Evolutionary conservation across 352 stramenopile genomes (phyloP), one percentile per base, ranked within the genome.

Genomic region (Globisporangium takayamanum): DNA sequence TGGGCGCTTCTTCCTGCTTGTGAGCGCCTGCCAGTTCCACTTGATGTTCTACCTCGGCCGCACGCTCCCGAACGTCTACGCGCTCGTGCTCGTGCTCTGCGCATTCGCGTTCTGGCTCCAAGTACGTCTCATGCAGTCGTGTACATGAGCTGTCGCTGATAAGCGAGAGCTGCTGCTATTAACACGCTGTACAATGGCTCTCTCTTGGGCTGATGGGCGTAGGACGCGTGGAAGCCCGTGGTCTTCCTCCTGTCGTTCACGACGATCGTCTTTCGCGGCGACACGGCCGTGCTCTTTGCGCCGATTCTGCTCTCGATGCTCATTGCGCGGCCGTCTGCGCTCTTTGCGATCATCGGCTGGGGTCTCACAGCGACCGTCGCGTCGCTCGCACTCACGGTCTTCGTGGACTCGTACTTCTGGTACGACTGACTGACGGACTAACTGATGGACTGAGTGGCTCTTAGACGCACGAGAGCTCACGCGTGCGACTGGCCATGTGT

Each of bases 1-100:
- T 1, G 76, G 72, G 46, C 58, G 70, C 20, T 96, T 91, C 59
- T 84, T 98, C 54, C 66, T 97, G 50, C 42, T 98, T 1, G 77
- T 98, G 53, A 94, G 83, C 59, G 79, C 77, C 14, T 87, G 76
- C 56, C 96, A 99, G 73, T 99, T 99, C 72, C 97, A 99, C 71
- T 75, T 99, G 1, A 78, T 97, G 44, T 99, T 99, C 72, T 99
- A 99, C 77, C 79, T 97, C 18, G 92, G 83, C 46, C 87, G 97
- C 33, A 97, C 97, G 45, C 78, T 99, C 46, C 97, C 97, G 18
- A 99, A 99, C 75, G 93, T 87, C 15, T 99, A 98, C 72, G 97
- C 97, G 28, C 69, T 99, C 65, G 82, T 55, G 28, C 68, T 95
- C 7, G 80, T 92, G 53, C 56, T 95, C 18, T 76, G 79, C 47